Base-by-base conservation (phyloP, 2,329 filamentous ascomycete species). In the Aspergillus udagawae region DNA sequence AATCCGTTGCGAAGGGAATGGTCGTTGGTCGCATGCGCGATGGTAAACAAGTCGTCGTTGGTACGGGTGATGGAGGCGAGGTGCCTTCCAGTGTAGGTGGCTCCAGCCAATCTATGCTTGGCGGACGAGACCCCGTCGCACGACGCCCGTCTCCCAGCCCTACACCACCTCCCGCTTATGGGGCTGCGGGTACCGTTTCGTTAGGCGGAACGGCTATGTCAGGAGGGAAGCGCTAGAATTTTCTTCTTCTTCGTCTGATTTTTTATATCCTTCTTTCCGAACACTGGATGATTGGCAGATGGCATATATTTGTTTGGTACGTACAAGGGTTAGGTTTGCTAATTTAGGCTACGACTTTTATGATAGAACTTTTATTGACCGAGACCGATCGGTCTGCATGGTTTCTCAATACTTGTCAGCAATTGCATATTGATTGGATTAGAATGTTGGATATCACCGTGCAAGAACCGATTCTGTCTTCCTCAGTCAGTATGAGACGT, bases 1-100 rank as follows among this genome's bases (percentile, higher is more conserved):
- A 97, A 80, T 91, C 89, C 45, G 94, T 97, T 1, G 94, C 92
- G 21, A 97, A 96, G 79, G 92, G 94, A 44, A 97, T 99, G 94
- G 76, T 80, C 2, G 75, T 80, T 38, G 79, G 79, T 23, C 75
- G 73, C 41, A 79, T 80, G 75, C 76, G 73, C 45, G 76, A 80
- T 54, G 79, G 79, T 7, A 70, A 79, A 57, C 73, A 80, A 62
- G 73, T 81, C 10, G 70, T 81, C 29, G 79, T 81, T 10, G 78
- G 79, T 29, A 64, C 68, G 28, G 79, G 77, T 29, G 78, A 80
- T 60, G 78, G 78, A 28, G 77, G 77, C 21, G 65, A 73, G n/a
- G 54, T 73, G 5, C 63, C 70, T 12, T 52, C 63, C 44, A 62
- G 55, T 21, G 54, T 51, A 25, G 38, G 58, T 35, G 55, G 51